Evolutionary conservation across 1,284 basidiomycete genomes (phyloP).

Genomic region (Puccinia brachypodii): DNA sequence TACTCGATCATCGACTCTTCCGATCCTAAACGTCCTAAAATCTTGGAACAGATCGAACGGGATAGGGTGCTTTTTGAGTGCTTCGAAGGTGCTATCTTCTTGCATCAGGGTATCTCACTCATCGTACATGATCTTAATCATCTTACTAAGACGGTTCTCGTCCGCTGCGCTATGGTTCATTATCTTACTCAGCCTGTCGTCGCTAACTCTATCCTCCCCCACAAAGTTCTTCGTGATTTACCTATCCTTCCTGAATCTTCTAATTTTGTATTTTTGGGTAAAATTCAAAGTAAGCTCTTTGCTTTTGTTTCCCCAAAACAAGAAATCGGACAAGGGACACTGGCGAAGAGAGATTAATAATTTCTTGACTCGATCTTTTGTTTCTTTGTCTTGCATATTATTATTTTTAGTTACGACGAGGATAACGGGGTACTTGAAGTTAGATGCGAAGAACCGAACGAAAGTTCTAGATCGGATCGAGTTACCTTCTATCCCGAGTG

Average conservation of each 20-base stretch:
- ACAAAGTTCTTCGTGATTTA: neutral
- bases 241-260: conserved; percentile 24
- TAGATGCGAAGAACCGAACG: conserved; percentile 10
- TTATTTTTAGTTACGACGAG: conserved; percentile 3
- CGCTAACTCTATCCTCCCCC: neutral
- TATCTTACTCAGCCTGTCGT: conserved; percentile 27
- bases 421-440: conserved; percentile 13
- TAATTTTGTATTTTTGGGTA: conserved; percentile 1
- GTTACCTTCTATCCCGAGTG: neutral
- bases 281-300: conserved; percentile 2
- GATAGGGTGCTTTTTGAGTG: conserved; percentile 82
- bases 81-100: conserved; percentile 61
- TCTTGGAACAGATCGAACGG: conserved; percentile 82
- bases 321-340: too few relatives aligned
- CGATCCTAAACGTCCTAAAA: conserved; percentile 59
- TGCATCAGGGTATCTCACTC: conserved; percentile 55
- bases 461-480: conserved; percentile 31
- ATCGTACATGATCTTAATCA: conserved; percentile 10
- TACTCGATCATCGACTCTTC: conserved; percentile 72
- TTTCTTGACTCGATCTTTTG: too few relatives aligned
- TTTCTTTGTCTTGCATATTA: neutral
- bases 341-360: too few relatives aligned
- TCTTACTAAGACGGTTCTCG: neutral
- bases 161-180: conserved; percentile 18
- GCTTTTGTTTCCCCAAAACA: neutral